A percentile compares a stretch with the other conserved stretches of the same genome.
Conservation (phyloP, 345 rosid genomes). For the Populus tremula region DNA sequence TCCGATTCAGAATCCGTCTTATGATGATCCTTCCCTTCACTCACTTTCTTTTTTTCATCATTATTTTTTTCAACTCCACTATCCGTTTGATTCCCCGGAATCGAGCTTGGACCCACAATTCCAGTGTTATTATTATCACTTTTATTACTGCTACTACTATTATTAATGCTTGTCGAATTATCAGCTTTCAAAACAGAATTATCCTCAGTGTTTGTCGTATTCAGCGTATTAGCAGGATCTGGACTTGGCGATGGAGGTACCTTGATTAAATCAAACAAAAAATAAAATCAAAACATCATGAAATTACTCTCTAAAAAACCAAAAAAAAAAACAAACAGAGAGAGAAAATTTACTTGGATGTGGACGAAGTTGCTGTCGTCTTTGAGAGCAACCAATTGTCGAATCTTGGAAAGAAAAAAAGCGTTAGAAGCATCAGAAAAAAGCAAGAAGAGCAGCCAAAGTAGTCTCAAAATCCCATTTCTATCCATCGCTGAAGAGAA, state of each 20-base stretch:
- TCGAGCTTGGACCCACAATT: slow-evolving; percentile 2
- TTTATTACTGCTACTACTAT: not conserved
- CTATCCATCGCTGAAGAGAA: slow-evolving; percentile 15
- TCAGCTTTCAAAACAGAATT: slow-evolving; percentile 25
- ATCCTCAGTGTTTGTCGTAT: slow-evolving; percentile 18
- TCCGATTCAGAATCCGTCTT: slow-evolving; percentile 29
- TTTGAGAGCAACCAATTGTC: slow-evolving; percentile 27
- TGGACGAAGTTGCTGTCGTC: slow-evolving; percentile 16
- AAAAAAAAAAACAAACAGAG: slow-evolving; percentile 3
- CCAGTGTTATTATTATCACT: slow-evolving; percentile 12
- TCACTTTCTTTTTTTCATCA: slow-evolving; percentile 15
- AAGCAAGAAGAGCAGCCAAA: slow-evolving; percentile 39
- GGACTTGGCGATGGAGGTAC: slow-evolving; percentile 38
- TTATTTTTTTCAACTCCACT: slow-evolving; percentile 9
- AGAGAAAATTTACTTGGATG: slow-evolving; percentile 32
- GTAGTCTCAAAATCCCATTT: slow-evolving; percentile 12
- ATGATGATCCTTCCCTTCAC: slow-evolving; percentile 18
- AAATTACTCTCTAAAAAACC: slow-evolving; percentile 1
- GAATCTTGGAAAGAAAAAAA: slow-evolving; percentile 25
- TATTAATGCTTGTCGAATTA: slow-evolving; percentile 19
- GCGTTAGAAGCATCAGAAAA: slow-evolving; percentile 43
- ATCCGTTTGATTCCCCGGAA: slow-evolving; percentile 3
- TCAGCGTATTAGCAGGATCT: slow-evolving; percentile 22
- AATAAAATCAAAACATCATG: not conserved
- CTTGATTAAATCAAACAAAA: slow-evolving; percentile 32